Conservation (phyloP, 306 rosid species). For the Trifolium dubium region DNA sequence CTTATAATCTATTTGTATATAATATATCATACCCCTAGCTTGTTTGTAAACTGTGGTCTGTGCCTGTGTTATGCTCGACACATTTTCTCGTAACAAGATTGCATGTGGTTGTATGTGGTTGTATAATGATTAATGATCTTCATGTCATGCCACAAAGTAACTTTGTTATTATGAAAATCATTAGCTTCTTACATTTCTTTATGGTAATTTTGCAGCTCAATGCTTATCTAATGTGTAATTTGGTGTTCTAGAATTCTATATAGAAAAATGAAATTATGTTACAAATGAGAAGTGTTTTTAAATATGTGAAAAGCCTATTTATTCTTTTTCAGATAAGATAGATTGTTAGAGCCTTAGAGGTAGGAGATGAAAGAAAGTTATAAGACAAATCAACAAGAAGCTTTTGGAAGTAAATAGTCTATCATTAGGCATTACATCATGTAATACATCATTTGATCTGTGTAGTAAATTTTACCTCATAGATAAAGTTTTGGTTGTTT, state of each 20-base stretch:
- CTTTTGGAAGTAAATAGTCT: background rate
- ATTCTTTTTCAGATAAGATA: background rate
- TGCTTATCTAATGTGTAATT: background rate
- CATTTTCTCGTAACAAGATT: slow-evolving; percentile 1
- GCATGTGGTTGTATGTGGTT: background rate
- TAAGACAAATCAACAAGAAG: background rate
- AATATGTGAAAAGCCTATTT: slow-evolving; percentile 1
- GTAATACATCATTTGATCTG: too few relatives aligned
- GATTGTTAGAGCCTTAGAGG: background rate
- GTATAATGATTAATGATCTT: slow-evolving; percentile 4
- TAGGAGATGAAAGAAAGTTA: background rate
- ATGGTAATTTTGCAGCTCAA: background rate
- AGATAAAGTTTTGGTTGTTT: background rate
- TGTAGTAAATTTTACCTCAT: background rate
- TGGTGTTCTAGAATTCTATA: background rate
- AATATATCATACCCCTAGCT: slow-evolving; percentile 26
- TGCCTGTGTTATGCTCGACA: background rate
- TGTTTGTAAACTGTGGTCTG: background rate
- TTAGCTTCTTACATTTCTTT: slow-evolving; percentile 8
- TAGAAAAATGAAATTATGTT: background rate
- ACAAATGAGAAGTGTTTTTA: background rate
- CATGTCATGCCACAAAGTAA: background rate
- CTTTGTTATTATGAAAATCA: background rate
- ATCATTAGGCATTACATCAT: background rate
- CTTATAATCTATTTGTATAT: slow-evolving; percentile 35